phyloP scores from a whole-genome alignment of 2,329 filamentous ascomycete species.

The Beauveria asiatica region DNA sequence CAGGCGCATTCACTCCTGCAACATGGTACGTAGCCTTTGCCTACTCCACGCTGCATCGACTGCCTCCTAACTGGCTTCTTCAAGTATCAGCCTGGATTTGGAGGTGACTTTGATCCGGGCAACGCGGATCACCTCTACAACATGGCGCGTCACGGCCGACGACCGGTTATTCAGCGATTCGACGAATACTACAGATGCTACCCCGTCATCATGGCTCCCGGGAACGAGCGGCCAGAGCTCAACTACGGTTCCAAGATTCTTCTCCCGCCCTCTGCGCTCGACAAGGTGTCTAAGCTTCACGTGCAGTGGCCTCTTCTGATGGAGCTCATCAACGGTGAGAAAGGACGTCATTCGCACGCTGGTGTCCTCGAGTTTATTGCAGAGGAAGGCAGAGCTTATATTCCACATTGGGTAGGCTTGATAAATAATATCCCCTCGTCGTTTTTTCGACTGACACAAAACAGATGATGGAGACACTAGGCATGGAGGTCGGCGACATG shows the following conservation, averaged over 20 bases:
- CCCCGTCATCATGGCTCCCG: constrained; percentile 87
- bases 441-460: constrained; percentile 12
- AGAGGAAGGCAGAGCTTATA: constrained; percentile 91
- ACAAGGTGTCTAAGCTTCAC: constrained; percentile 92
- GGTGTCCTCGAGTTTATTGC: constrained; percentile 97
- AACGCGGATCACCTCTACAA: constrained; percentile 42
- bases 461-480: constrained; percentile 88
- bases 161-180: constrained; percentile 63
- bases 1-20: not conserved
- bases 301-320: constrained; percentile 97
- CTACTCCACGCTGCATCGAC: not conserved
- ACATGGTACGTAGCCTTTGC: not conserved
- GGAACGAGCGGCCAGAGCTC: constrained; percentile 76
- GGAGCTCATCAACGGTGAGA: constrained; percentile 84
- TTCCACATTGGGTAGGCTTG: constrained; percentile 77
- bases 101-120: constrained; percentile 36
- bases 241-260: constrained; percentile 98
- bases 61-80: not conserved
- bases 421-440: not conserved
- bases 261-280: constrained; percentile 88
- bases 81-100: constrained; percentile 30
- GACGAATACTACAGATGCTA: constrained; percentile 99
- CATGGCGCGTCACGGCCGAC: constrained; percentile 38
- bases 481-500: constrained; percentile 85
- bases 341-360: constrained; percentile 74